phyloP scores from a whole-genome alignment of 371 early-diverging fungal species.

The Rhizopus sp. region DNA sequence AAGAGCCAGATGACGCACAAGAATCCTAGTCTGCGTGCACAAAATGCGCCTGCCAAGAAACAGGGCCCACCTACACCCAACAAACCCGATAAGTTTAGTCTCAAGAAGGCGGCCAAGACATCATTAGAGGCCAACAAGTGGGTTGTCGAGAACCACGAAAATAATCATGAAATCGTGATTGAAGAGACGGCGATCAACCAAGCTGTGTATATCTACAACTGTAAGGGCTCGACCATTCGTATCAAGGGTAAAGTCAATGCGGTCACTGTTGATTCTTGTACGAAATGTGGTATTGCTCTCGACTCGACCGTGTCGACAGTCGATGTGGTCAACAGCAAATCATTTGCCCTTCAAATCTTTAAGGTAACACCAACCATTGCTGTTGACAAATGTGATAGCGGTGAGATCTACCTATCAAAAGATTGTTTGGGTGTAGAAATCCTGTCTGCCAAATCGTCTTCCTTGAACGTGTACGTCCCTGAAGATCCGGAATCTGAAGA shows the following conservation, averaged over 20 bases:
- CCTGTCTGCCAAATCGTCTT: constrained; percentile 87
- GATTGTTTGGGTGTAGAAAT: constrained; percentile 81
- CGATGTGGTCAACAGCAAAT: constrained; percentile 90
- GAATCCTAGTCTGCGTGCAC: constrained; percentile 84
- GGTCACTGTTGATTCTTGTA: constrained; percentile 85
- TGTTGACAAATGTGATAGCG: constrained; percentile 93
- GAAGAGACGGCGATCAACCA: constrained; percentile 85
- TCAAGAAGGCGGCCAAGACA: constrained; percentile 80
- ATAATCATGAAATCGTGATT: constrained; percentile 74
- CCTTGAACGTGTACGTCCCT: constrained; percentile 81
- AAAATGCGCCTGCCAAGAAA: constrained; percentile 39
- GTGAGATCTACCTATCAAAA: constrained; percentile 83
- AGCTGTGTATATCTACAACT: constrained; percentile 90
- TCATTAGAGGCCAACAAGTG: constrained; percentile 91
- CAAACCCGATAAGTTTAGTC: constrained; percentile 62
- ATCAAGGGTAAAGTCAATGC: constrained; percentile 93
- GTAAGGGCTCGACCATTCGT: constrained; percentile 85
- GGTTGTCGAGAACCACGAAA: constrained; percentile 86
- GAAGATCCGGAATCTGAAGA: constrained; percentile 67
- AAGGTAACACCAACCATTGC: constrained; percentile 82
- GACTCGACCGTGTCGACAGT: constrained; percentile 86
- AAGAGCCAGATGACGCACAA: constrained; percentile 97
- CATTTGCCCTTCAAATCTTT: constrained; percentile 87
- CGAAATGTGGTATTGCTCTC: constrained; percentile 84
- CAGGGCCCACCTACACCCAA: constrained; percentile 67